These are phyloP conservation scores for Saccharomycopsis fodiens DNA, from an alignment of 805 yeast species.

Conservation along the genomic window DNA sequence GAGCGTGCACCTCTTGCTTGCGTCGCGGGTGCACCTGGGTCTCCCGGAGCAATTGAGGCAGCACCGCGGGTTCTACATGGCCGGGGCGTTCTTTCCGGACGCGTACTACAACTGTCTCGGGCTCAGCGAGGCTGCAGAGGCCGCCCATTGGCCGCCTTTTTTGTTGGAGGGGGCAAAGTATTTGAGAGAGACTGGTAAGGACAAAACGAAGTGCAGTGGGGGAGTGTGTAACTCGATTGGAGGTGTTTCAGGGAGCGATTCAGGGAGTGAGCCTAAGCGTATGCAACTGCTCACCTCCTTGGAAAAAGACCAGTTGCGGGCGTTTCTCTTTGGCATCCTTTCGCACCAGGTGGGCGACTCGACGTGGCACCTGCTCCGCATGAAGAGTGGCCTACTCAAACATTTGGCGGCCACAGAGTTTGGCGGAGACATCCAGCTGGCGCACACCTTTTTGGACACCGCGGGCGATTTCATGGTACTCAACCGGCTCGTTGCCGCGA, in stretches of 20 bases:
- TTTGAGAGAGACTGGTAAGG: conserved; percentile 28
- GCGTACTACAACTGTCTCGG: conserved; percentile 56
- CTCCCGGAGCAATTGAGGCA: conserved; percentile 31
- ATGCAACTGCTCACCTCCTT: no score
- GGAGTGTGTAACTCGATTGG: no score
- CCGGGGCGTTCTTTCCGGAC: conserved; percentile 68
- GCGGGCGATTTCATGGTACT: conserved; percentile 56
- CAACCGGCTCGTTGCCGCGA: conserved; percentile 27
- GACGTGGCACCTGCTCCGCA: conserved; percentile 58
- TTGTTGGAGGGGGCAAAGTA: conserved; percentile 37
- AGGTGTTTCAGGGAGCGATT: no score
- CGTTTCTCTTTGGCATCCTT: conserved; percentile 51
- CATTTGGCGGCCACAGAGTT: conserved; percentile 48
- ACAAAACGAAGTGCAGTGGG: conserved; percentile 11
- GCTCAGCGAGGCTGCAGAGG: conserved; percentile 46
- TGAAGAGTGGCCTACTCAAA: conserved; percentile 43
- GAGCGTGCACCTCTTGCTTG: conserved; percentile 30
- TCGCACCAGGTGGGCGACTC: conserved; percentile 60
- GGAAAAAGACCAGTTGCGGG: conserved; percentile 36
- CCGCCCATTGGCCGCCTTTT: conserved; percentile 67
- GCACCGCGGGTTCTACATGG: conserved; percentile 31
- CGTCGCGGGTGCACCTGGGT: conserved; percentile 26
- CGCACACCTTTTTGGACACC: conserved; percentile 51
- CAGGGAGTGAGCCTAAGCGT: no score
- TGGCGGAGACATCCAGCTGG: conserved; percentile 37